Evolutionary conservation across 371 early-diverging fungal genomes (phyloP).

Genomic region (Basidiobolus meristosporus): DNA sequence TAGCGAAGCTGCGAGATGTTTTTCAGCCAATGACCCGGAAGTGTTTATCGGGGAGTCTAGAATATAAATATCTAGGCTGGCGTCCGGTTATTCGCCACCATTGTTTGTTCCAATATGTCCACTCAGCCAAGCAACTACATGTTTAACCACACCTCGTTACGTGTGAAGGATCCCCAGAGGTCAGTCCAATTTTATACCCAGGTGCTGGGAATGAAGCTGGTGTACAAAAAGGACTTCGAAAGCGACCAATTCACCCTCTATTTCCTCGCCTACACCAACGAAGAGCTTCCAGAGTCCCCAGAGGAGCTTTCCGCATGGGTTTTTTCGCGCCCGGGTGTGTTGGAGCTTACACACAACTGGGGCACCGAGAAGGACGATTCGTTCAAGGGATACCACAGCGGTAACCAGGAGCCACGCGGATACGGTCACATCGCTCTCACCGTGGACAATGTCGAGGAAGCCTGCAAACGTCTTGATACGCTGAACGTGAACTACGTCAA

Average conservation of each 20-base stretch:
- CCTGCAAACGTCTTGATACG: constrained; percentile 41
- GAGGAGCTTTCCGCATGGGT: constrained; percentile 25
- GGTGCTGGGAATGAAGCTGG: constrained; percentile 67
- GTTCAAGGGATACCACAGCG: constrained; percentile 44
- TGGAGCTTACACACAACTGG: too few species aligned
- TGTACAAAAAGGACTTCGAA: constrained; percentile 28
- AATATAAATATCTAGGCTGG: too few species aligned
- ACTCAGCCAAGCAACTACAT: too few species aligned
- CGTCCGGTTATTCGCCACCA: too few species aligned
- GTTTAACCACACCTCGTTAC: constrained; percentile 78
- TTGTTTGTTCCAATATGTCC: too few species aligned
- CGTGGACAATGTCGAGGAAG: constrained; percentile 63
- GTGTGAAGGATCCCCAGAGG: constrained; percentile 59
- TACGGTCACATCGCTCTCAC: constrained; percentile 67
- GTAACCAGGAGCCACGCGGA: constrained; percentile 44
- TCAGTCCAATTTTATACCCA: constrained; percentile 60
- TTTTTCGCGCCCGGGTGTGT: too few species aligned
- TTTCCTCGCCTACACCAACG: constrained; percentile 51
- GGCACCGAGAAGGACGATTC: constrained; percentile 60
- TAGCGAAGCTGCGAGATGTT: too few species aligned
- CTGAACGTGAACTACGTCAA: constrained; percentile 55
- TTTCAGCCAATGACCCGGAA: too few species aligned
- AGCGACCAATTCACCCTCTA: constrained; percentile 58
- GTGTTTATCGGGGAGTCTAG: too few species aligned
- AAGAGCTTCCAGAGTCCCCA: constrained; percentile 10